Base-by-base conservation (phyloP, 768 basidiomycete species). In the Stropharia rugosoannulata region DNA sequence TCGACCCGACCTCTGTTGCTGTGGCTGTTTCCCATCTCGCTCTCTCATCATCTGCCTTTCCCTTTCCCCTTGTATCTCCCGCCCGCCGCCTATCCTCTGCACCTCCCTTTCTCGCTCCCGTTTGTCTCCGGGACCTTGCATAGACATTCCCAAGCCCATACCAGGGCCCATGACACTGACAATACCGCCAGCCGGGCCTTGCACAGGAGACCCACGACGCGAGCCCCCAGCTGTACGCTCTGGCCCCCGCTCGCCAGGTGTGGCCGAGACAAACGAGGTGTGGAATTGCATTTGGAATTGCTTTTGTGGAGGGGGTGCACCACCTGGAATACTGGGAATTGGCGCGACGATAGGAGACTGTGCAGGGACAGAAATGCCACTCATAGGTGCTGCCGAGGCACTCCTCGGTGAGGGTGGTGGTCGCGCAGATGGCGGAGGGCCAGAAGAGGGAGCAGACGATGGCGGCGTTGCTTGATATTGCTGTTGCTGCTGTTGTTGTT, bases 211-310 rank as follows among this genome's bases (percentile, higher is more conserved):
- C 19, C 41, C 41, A 5, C 42, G 41, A 15, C 42, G 41, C 19
- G 41, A 18, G 42, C 51, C 51, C 3, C 27, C 54, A 25, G 42
- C 18, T 15, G 32, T 44, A 12, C 38, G 27, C n/a, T 55, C 46
- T n/a, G 37, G 3, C 8, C 36, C 27, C n/a, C 49, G 32, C 36
- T 50, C 38, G 3, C 44, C 45, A 15, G 45, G 22, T 15, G 45
- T 12, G 13, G 45, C 22, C 12, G 51, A 18, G 15, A 52, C 51
- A 41, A 52, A 52, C 51, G 41, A 43, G 29, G 51, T 52, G 35
- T 52, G 49, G 38, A 57, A 57, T 44, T 51, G 56, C n/a, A 45
- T 57, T 10, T 57, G 56, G 44, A 51, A 57, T 44, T 47, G 44
- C 36, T 51, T 38, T 27, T 57, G 51, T 42, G 51, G 51, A 11